Evolutionary conservation across 768 basidiomycete species (phyloP), one percentile per base, ranked within the genome.

Genomic region (Phylloporus arenicola): DNA sequence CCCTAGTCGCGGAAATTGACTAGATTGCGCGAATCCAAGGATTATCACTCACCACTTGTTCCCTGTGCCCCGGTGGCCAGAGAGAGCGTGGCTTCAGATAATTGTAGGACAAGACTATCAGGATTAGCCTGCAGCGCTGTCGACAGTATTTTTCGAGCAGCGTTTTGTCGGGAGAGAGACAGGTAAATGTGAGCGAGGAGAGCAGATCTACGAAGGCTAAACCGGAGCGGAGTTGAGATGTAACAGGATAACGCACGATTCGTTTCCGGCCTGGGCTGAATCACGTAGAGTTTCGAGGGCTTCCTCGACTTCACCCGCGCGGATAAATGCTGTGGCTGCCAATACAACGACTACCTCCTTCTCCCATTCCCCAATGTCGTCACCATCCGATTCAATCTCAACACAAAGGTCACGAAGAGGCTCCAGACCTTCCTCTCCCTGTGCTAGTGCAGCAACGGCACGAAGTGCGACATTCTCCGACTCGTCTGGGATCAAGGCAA

Each of bases 261-360:
- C 93, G 33, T 92, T 77, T 58, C 90, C 88, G 55, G 85, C 79
- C 29, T 81, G 81, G 43, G 83, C 85, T 6, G 78, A 64, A 38
- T 78, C 79, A 8, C 84, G 83, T 29, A 97, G 75, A 0, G 89
- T 93, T 68, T 95, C 93, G 22, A 96, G 71, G 2, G 92, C 93
- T 69, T 97, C 93, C 68, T 96, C 93, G 11, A 88, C 70, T 69
- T 96, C 93, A 2, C 84, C 86, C 14, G 88, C 88, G 30, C 80
- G 72, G 14, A 84, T 78, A 65, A 95, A 95, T 1, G 91, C 89
- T 12, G 86, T 91, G n/a, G 84, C 92, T 27, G 90, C 89, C 17
- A 91, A 69, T 25, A 90, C 88, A 47, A 82, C 75, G 6, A 94
- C 90, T 39, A 82, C 65, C 17, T 81, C 79, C 63, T 83, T 89